phyloP scores from a whole-genome alignment of 2,329 filamentous ascomycete genomes.

The Sphaerostilbella broomeana region DNA sequence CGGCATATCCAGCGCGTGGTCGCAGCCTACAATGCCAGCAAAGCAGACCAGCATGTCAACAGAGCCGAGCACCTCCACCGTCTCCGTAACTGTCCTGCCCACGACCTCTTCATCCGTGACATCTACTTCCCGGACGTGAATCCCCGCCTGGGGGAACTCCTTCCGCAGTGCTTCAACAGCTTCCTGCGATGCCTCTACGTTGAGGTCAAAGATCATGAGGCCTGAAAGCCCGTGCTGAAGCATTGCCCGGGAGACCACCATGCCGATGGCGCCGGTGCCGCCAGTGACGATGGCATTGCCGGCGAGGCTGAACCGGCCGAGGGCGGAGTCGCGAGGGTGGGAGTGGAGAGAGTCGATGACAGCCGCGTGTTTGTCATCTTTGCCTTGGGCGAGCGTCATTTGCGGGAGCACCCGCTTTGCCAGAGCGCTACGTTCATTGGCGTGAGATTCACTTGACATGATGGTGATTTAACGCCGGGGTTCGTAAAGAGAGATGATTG shows the following conservation, averaged over 20 bases:
- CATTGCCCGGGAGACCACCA: slow-evolving; percentile 54
- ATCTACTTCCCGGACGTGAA: slow-evolving; percentile 14
- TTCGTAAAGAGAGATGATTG: too few relatives aligned
- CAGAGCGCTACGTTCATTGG: slow-evolving; percentile 17
- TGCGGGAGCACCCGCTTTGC: slow-evolving; percentile 20
- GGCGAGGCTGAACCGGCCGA: slow-evolving; percentile 25
- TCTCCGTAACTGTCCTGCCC: slow-evolving; percentile 8
- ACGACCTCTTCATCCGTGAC: slow-evolving; percentile 18
- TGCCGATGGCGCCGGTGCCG: slow-evolving; percentile 27
- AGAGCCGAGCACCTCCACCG: slow-evolving; percentile 13
- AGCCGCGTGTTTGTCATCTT: background rate
- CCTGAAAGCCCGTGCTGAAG: slow-evolving; percentile 60
- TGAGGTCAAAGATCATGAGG: slow-evolving; percentile 55
- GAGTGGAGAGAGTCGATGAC: slow-evolving; percentile 7
- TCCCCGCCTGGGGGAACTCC: slow-evolving; percentile 17
- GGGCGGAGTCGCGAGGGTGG: slow-evolving; percentile 11
- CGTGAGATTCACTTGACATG: slow-evolving; percentile 5
- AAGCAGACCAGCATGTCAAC: slow-evolving; percentile 21
- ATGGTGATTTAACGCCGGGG: too few relatives aligned
- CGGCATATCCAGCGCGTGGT: slow-evolving; percentile 46
- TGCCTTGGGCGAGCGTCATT: slow-evolving; percentile 21
- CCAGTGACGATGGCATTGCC: slow-evolving; percentile 42
- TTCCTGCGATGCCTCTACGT: slow-evolving; percentile 28
- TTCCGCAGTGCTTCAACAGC: slow-evolving; percentile 8
- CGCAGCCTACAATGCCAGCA: slow-evolving; percentile 60